A percentile compares a stretch with the other conserved stretches of the same genome.
Evolutionary conservation across 2,329 filamentous ascomycete species (phyloP).

Genomic region (Cadophora sp.): DNA sequence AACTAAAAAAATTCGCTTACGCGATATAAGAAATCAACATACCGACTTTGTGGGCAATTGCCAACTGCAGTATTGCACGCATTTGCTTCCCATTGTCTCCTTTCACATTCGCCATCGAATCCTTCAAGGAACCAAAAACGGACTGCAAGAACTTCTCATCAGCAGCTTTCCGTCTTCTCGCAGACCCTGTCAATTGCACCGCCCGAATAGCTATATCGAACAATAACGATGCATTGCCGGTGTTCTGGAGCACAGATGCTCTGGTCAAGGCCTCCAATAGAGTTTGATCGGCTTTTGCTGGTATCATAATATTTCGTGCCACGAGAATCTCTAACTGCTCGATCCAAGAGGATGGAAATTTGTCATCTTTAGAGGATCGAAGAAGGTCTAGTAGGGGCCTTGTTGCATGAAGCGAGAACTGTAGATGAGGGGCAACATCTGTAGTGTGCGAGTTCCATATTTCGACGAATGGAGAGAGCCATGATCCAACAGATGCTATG

Average conservation of each 20-base stretch:
- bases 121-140: slow-evolving; percentile 49
- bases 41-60: slow-evolving; percentile 45
- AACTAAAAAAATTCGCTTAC: no score
- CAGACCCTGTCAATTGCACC: slow-evolving; percentile 51
- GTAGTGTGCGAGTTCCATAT: slow-evolving; percentile 41
- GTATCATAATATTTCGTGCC: slow-evolving; percentile 46
- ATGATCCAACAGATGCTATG: slow-evolving; percentile 12
- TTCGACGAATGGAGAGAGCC: slow-evolving; percentile 42
- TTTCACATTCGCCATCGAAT: slow-evolving; percentile 36
- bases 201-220: slow-evolving; percentile 55
- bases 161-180: slow-evolving; percentile 52
- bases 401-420: slow-evolving; percentile 46
- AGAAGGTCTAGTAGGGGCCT: slow-evolving; percentile 42
- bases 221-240: slow-evolving; percentile 51
- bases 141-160: slow-evolving; percentile 58
- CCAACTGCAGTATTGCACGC: slow-evolving; percentile 45
- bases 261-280: slow-evolving; percentile 39
- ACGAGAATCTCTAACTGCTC: slow-evolving; percentile 43
- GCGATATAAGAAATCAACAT: not conserved
- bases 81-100: slow-evolving; percentile 40
- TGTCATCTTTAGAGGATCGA: slow-evolving; percentile 23
- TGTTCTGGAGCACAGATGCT: slow-evolving; percentile 37
- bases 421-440: slow-evolving; percentile 35
- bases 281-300: slow-evolving; percentile 39
- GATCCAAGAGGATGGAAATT: slow-evolving; percentile 30